Conservation (phyloP, 1,284 basidiomycete genomes). For the Neolentinus lepideus region DNA sequence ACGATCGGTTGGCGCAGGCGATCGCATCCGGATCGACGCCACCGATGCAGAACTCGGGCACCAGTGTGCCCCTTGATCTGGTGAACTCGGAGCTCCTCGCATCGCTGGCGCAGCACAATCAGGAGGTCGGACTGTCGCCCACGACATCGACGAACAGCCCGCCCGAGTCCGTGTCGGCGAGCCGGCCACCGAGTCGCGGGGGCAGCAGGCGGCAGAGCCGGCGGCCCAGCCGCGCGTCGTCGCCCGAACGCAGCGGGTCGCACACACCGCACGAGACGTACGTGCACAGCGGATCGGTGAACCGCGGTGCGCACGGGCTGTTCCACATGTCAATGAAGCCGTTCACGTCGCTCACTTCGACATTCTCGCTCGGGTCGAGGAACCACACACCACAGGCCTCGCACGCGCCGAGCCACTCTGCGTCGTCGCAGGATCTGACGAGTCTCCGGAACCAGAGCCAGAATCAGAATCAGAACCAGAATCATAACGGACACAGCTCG, state of each 20-base stretch:
- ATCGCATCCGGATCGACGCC: constrained; percentile 16
- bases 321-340: constrained; percentile 61
- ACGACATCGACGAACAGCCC: constrained; percentile 24
- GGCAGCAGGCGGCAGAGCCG: constrained; percentile 27
- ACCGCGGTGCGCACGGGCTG: constrained; percentile 42
- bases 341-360: constrained; percentile 32
- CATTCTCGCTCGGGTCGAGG: constrained; percentile 20
- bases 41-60: constrained; percentile 8
- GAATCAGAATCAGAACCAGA: no score
- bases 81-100: constrained; percentile 77
- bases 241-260: constrained; percentile 24
- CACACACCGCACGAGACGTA: constrained; percentile 29
- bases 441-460: not conserved
- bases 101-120: constrained; percentile 40
- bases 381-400: not conserved
- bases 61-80: constrained; percentile 52
- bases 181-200: constrained; percentile 26
- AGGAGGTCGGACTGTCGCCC: constrained; percentile 17
- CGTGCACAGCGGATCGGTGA: constrained; percentile 43
- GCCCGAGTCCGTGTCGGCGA: constrained; percentile 17
- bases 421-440: not conserved
- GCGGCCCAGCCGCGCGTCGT: constrained; percentile 25
- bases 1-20: constrained; percentile 2
- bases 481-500: no score
- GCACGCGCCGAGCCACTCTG: not conserved